Base-by-base conservation (phyloP, 345 rosid species). In the Iberis pinnata region DNA sequence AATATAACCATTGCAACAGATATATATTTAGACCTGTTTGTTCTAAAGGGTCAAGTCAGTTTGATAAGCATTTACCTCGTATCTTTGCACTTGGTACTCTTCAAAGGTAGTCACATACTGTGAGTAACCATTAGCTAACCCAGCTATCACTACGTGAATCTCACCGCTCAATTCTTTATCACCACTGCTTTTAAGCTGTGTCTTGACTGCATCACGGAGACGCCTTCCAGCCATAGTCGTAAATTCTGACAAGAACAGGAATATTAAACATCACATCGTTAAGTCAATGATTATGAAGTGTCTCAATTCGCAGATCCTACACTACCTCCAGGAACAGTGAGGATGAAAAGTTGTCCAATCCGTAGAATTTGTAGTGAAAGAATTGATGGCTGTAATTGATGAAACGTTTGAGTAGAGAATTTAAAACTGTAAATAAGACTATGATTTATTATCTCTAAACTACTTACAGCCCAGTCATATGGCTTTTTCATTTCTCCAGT, bases 181-280 rank as follows among this genome's bases (percentile, higher is more conserved):
- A 37, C 73, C 75, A 37, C 67, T 69, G 70, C 82, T 70, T 58
- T 74, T 66, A 36, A 93, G 82, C 49, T 85, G 76, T 1, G 71
- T 24, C 75, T 79, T 78, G 61, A 93, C 94, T 53, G 99, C 90
- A 57, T 86, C 87, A n/a, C 97, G 84, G 54, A 93, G 99, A 25
- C 92, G 94, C 75, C 99, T 85, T 67, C 99, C 97, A 64, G 99
- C 88, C 99, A 93, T 93, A 45, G 99, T 86, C 41, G 99, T 81
- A 56, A 88, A 93, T 71, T 93, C 99, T 93, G 78, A 51, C 38
- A 59, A 68, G 52, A 54, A 41, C 10, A 13, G 10, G 17, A 50
- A 26, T 17, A 37, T 42, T 19, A 63, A 37, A n/a, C 37, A 57
- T 42, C 33, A 13, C 41, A 43, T 53, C 60, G 43, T 13, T 12